Evolutionary conservation across 495 filamentous ascomycete species (phyloP).

Genomic region (Trichoderma virens): DNA sequence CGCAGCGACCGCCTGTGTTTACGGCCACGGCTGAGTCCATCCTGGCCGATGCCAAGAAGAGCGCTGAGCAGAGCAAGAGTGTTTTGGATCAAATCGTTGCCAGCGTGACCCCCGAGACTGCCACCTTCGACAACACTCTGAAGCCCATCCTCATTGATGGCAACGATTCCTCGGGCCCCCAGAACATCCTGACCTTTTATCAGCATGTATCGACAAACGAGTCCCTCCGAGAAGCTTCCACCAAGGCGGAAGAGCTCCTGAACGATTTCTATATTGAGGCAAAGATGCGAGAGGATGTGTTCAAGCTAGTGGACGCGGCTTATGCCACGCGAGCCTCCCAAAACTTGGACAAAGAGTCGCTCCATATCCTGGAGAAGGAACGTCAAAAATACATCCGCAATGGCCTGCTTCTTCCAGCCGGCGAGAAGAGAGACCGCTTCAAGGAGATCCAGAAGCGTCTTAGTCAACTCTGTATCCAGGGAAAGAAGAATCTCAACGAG

Average conservation of each 20-base stretch:
- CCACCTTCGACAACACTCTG: constrained; percentile 60
- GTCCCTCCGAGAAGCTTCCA: constrained; percentile 57
- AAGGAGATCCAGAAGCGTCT: constrained; percentile 58
- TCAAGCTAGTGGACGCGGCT: constrained; percentile 47
- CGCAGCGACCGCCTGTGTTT: constrained; percentile 80
- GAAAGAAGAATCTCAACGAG: constrained; percentile 55
- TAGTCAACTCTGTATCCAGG: constrained; percentile 47
- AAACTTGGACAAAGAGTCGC: constrained; percentile 38
- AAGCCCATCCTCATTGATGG: constrained; percentile 61
- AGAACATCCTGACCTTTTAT: constrained; percentile 65
- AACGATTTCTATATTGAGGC: constrained; percentile 53
- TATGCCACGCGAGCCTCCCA: constrained; percentile 33
- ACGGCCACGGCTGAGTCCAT: constrained; percentile 72
- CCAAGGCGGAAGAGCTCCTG: constrained; percentile 52
- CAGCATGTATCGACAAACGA: constrained; percentile 67
- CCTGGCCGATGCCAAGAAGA: constrained; percentile 63
- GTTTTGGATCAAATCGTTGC: constrained; percentile 69
- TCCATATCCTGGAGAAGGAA: constrained; percentile 48
- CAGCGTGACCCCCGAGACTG: constrained; percentile 54
- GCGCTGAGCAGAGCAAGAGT: constrained; percentile 60
- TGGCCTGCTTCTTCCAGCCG: constrained; percentile 46
- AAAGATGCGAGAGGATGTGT: constrained; percentile 55
- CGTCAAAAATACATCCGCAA: constrained; percentile 51
- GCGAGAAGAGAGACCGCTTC: constrained; percentile 50
- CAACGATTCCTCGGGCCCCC: constrained; percentile 50